A percentile compares a stretch with the other conserved stretches of the same genome.
Conservation (phyloP, 2,329 filamentous ascomycete species). For the Xylariaceae sp. region DNA sequence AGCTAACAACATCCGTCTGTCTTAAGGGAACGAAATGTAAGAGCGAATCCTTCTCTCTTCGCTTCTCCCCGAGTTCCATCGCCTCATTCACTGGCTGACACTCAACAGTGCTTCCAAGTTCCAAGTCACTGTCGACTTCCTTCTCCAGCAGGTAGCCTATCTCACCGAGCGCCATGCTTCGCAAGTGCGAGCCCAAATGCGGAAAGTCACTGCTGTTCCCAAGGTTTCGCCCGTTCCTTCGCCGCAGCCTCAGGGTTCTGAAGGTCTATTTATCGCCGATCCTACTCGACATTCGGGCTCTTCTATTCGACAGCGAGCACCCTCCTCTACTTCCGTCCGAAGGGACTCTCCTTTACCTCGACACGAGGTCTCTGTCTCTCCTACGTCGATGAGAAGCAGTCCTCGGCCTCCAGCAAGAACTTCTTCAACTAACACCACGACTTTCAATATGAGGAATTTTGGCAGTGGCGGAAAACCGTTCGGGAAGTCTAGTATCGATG, state of each 20-base stretch:
- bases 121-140: constrained; percentile 78
- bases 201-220: constrained; percentile 59
- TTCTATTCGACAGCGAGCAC: constrained; percentile 39
- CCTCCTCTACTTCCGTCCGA: constrained; percentile 53
- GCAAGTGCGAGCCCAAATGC: constrained; percentile 85
- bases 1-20: neutral
- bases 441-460: constrained; percentile 33
- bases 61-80: neutral
- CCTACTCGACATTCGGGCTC: constrained; percentile 50
- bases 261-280: constrained; percentile 38
- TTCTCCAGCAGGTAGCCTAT: constrained; percentile 90
- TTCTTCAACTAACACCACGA: constrained; percentile 43
- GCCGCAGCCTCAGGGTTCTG: constrained; percentile 52
- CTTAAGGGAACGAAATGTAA: constrained; percentile 72
- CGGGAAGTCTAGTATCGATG: constrained; percentile 26
- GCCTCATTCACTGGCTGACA: constrained; percentile 20
- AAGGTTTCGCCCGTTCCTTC: constrained; percentile 52
- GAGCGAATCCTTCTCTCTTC: constrained; percentile 28
- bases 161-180: constrained; percentile 86
- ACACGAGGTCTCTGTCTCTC: constrained; percentile 41
- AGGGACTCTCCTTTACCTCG: constrained; percentile 51
- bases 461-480: constrained; percentile 33
- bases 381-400: constrained; percentile 40
- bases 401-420: constrained; percentile 45
- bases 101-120: constrained; percentile 63